These are phyloP conservation scores for Pyrenophora teres DNA, from an alignment of 2,329 filamentous ascomycete genomes.

Conservation along the genomic window DNA sequence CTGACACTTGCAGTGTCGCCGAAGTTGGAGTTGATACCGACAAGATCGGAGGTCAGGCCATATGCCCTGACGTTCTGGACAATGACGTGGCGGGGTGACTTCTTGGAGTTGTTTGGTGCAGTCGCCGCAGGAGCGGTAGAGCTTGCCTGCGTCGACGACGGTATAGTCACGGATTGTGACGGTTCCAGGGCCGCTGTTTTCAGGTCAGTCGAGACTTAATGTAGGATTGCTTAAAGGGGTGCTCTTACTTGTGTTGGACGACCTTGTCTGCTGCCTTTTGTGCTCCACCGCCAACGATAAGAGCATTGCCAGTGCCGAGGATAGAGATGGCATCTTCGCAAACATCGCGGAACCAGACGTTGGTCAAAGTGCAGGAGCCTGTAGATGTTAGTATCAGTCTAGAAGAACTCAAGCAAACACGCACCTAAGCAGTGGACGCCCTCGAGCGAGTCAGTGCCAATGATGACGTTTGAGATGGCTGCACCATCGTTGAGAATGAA, in stretches of 20 bases:
- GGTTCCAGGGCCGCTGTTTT: background rate
- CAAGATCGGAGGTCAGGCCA: slow-evolving; percentile 47
- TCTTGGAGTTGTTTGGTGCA: slow-evolving; percentile 52
- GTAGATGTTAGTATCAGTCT: slow-evolving; percentile 13
- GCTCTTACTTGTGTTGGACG: slow-evolving; percentile 45
- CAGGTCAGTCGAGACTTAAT: background rate
- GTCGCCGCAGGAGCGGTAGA: slow-evolving; percentile 56
- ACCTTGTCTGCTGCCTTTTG: slow-evolving; percentile 43
- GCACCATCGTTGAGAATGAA: slow-evolving; percentile 58
- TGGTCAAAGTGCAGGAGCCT: slow-evolving; percentile 53
- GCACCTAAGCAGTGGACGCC: slow-evolving; percentile 57
- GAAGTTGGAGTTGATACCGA: slow-evolving; percentile 56
- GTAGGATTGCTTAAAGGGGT: slow-evolving; percentile 7
- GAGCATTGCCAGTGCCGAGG: slow-evolving; percentile 33
- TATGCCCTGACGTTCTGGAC: slow-evolving; percentile 49
- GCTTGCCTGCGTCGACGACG: slow-evolving; percentile 54
- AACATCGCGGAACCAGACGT: slow-evolving; percentile 35
- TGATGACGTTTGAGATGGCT: slow-evolving; percentile 59
- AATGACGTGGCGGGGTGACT: slow-evolving; percentile 49
- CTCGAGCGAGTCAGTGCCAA: slow-evolving; percentile 56
- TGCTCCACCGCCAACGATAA: slow-evolving; percentile 46
- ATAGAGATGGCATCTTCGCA: slow-evolving; percentile 43
- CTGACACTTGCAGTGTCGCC: slow-evolving; percentile 53
- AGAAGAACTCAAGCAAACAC: background rate
- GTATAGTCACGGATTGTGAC: slow-evolving; percentile 41